Conservation (phyloP, 1,284 basidiomycete genomes). For the Trichosporon sp. region DNA sequence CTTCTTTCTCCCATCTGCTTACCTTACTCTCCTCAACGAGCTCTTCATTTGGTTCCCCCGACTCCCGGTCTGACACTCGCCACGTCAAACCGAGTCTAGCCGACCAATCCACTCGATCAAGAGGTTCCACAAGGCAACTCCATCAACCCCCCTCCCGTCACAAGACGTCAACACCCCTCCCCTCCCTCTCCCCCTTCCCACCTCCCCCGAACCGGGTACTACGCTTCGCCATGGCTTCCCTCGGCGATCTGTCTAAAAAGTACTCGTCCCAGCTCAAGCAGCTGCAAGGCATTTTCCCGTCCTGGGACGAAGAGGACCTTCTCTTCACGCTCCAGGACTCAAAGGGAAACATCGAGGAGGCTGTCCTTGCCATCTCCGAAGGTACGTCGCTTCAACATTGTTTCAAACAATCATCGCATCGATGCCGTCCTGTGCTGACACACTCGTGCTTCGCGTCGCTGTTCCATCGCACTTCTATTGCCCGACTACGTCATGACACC, state of each 20-base stretch:
- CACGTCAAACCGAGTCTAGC: constrained; percentile 8
- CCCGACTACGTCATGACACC: background rate
- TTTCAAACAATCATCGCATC: background rate
- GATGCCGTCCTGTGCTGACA: constrained; percentile 4
- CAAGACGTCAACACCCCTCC: background rate
- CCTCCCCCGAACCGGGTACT: constrained; percentile 1
- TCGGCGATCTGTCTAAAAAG: constrained; percentile 40
- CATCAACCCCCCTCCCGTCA: constrained; percentile 3
- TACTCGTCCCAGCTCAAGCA: constrained; percentile 43
- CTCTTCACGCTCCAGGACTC: constrained; percentile 47
- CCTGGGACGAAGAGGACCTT: constrained; percentile 49
- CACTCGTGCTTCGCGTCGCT: background rate
- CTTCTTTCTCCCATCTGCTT: background rate
- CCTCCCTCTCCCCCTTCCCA: background rate
- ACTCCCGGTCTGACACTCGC: constrained; percentile 2
- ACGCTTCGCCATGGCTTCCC: constrained; percentile 36
- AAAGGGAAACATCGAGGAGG: constrained; percentile 49
- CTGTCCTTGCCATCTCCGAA: constrained; percentile 47
- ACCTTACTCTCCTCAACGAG: background rate
- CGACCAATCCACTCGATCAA: background rate
- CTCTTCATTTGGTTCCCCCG: background rate
- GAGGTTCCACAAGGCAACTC: constrained; percentile 7
- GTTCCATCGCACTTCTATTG: background rate
- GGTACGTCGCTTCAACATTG: constrained; percentile 25
- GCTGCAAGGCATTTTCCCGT: constrained; percentile 47